Percentiles rank a stretch among this genome's conserved stretches.
phyloP scores from a whole-genome alignment of 1,139 yeast species.

The Groenewaldozyma auringiensis region DNA sequence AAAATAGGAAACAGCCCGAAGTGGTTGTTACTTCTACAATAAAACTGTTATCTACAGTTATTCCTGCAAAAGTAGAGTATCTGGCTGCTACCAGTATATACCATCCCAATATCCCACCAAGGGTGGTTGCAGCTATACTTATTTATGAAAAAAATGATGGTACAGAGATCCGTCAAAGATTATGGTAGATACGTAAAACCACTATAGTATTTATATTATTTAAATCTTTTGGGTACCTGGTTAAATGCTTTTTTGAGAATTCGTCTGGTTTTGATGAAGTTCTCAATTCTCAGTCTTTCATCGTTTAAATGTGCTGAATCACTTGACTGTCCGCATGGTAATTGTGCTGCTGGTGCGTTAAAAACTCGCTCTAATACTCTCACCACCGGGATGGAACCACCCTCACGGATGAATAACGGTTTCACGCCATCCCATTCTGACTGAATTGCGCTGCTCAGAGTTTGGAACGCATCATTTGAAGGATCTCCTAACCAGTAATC shows the following conservation, averaged over 20 bases:
- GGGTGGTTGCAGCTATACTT: constrained; percentile 5
- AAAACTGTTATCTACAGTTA: not conserved
- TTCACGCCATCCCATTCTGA: constrained; percentile 57
- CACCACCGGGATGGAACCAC: constrained; percentile 92
- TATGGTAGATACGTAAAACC: constrained; percentile 9
- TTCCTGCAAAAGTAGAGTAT: not conserved
- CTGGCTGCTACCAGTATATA: constrained; percentile 1
- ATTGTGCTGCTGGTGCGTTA: constrained; percentile 84
- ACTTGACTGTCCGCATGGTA: constrained; percentile 93
- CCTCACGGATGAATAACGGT: constrained; percentile 86
- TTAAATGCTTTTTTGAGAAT: constrained; percentile 37
- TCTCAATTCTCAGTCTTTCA: constrained; percentile 72
- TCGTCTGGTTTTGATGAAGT: constrained; percentile 64
- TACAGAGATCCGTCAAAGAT: constrained; percentile 8
- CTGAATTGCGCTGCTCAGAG: constrained; percentile 51
- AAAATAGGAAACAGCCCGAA: not conserved
- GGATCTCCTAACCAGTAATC: constrained; percentile 97
- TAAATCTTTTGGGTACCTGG: constrained; percentile 6
- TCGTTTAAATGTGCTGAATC: constrained; percentile 91
- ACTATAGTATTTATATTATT: constrained; percentile 1
- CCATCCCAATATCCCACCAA: not conserved
- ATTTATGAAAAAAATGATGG: constrained; percentile 3
- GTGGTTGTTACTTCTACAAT: not conserved
- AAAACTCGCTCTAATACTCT: constrained; percentile 76
- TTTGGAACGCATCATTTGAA: constrained; percentile 58